A percentile compares a stretch with the other conserved stretches of the same genome.
Evolutionary conservation across 2,329 filamentous ascomycete genomes (phyloP).

Genomic region (Cladobotryum mycophilum): DNA sequence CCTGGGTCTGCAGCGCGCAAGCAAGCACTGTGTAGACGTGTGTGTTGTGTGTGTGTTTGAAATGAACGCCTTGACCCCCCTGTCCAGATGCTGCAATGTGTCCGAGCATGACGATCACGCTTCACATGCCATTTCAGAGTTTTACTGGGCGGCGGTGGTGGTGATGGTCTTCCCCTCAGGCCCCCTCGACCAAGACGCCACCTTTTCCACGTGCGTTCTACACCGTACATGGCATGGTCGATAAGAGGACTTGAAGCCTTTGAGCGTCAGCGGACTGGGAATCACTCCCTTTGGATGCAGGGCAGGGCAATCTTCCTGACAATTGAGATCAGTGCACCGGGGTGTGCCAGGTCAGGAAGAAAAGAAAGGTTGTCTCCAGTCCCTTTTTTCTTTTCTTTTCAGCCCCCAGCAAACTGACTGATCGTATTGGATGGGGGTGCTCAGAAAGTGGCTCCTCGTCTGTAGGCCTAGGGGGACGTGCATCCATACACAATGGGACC

Average conservation of each 20-base stretch:
- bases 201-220: constrained; percentile 10
- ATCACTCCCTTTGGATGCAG: neutral
- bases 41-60: no score
- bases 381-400: neutral
- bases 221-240: constrained; percentile 6
- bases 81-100: constrained; percentile 1
- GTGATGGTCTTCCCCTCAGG: neutral
- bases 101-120: constrained; percentile 6
- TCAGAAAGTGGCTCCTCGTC: no score
- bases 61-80: neutral
- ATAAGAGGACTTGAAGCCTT: neutral
- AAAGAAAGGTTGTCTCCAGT: neutral
- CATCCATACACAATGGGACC: neutral
- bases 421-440: constrained; percentile 2
- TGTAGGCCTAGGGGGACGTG: no score
- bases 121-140: constrained; percentile 1
- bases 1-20: no score
- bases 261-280: neutral
- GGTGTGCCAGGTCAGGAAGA: constrained; percentile 1
- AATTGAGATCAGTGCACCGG: neutral
- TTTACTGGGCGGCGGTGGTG: neutral
- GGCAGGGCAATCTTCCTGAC: neutral
- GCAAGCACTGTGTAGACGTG: no score
- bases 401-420: constrained; percentile 7
- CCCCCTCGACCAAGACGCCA: constrained; percentile 8